Evolutionary conservation across 75 land plant species (phyloP), one percentile per base, ranked within the genome.

Genomic region (Ceratopteris richardii): DNA sequence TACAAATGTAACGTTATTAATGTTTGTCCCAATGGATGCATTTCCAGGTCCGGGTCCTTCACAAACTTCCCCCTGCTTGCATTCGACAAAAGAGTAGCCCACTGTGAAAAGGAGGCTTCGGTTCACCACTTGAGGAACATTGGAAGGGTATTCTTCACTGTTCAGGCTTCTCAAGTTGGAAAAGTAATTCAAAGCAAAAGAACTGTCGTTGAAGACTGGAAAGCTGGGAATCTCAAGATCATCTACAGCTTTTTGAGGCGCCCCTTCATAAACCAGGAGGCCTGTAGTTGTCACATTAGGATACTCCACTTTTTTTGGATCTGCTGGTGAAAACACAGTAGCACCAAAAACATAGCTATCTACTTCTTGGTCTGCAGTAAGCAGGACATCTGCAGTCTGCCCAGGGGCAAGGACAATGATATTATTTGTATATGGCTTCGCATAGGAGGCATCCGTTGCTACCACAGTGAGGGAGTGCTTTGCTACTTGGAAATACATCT

Each of bases 301-400:
- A 40, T 54, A 64, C 0, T 24, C 47, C 11, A 40, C 67, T n/a
- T 23, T 20, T 0, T 12, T 0, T n/a, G 51, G 37, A 31, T 29
- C 36, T 7, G 31, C 25, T 16, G 63, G 41, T 0, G 60, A 23
- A 41, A 63, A 73, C 12, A 69, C 0, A n/a, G 56, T 33, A 16
- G 74, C 70, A 18, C 74, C 77, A 65, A 78, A 78, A 63, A 57
- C 67, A 33, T 78, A 78, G 9, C 13, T 48, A n/a, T 55, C 58
- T 11, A 66, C 57, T 27, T 65, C 24, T 17, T 67, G 66, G 42
- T 78, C 60, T 10, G 82, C 65, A 1, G 62, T 44, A 11, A 82
- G 7, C 5, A 82, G 68, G 27, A 65, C 71, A 42, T 78, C 76
- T 21, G 77, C 51, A 2, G 82, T 74, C 63, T 82, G 82, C n/a